Evolutionary conservation across 2,329 filamentous ascomycete species (phyloP).

Genomic region (Fusarium sp.): DNA sequence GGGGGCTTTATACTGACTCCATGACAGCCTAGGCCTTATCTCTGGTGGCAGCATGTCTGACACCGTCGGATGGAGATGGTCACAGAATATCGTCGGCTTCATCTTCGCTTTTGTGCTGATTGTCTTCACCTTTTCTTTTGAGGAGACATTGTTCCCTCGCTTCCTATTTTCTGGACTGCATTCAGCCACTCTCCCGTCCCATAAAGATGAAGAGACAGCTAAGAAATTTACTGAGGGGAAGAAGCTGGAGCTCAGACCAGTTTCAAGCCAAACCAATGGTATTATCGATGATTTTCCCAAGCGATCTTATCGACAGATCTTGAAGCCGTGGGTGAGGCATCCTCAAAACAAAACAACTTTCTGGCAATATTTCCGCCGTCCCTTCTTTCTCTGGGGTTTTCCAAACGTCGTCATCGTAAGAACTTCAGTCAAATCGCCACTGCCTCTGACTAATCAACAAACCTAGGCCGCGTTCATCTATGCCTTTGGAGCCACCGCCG

Average conservation of each 20-base stretch:
- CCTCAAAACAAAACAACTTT: not conserved
- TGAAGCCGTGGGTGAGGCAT: not conserved
- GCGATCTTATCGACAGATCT: not conserved
- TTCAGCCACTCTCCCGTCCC: rapidly evolving
- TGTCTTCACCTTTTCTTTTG: not conserved
- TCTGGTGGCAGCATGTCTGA: not conserved
- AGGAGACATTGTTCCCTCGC: not conserved
- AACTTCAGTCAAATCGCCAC: rapidly evolving
- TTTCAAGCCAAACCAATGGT: rapidly evolving
- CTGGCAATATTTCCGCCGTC: not conserved
- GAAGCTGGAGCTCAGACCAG: not conserved
- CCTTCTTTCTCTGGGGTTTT: not conserved
- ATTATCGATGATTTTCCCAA: not conserved
- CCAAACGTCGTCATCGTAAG: not conserved
- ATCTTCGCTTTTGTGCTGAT: not conserved
- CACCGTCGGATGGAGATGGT: not conserved
- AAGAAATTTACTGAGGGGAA: rapidly evolving
- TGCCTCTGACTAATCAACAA: not conserved
- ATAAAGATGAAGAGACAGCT: not conserved
- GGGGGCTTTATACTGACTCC: rapidly evolving
- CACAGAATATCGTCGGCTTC: not conserved
- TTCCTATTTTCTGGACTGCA: not conserved
- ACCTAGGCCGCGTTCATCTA: not conserved
- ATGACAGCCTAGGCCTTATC: rapidly evolving
- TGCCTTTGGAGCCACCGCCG: not conserved